A percentile compares a stretch with the other conserved stretches of the same genome.
phyloP scores from a whole-genome alignment of 1,284 basidiomycete species.

The Volvariella surrecta region DNA sequence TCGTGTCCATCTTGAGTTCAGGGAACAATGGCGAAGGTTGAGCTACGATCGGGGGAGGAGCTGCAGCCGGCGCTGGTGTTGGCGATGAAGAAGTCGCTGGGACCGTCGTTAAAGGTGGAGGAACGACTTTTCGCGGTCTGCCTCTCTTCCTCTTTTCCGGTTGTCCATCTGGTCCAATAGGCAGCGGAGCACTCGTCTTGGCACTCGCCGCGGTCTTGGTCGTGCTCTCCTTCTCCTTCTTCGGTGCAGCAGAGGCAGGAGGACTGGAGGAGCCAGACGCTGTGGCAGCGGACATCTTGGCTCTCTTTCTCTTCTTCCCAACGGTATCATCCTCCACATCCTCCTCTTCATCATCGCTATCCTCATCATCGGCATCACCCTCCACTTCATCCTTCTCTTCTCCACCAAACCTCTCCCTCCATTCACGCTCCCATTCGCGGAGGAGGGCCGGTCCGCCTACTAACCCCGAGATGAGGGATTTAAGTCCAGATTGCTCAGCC shows the following conservation, averaged over 20 bases:
- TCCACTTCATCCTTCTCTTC: slow-evolving; percentile 65
- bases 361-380: slow-evolving; percentile 46
- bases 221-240: slow-evolving; percentile 8
- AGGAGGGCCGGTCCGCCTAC: slow-evolving; percentile 64
- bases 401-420: slow-evolving; percentile 64
- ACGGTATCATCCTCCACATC: slow-evolving; percentile 30
- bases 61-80: background rate
- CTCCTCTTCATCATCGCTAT: slow-evolving; percentile 45
- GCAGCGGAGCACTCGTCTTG: slow-evolving; percentile 18
- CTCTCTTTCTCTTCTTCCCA: slow-evolving; percentile 48
- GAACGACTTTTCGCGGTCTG: slow-evolving; percentile 40
- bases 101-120: slow-evolving; percentile 14
- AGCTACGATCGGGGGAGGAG: background rate
- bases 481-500: slow-evolving; percentile 64
- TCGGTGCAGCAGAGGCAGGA: slow-evolving; percentile 16
- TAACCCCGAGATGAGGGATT: slow-evolving; percentile 54
- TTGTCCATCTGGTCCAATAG: slow-evolving; percentile 16
- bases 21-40: background rate
- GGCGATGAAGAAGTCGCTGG: no score
- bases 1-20: slow-evolving; percentile 7
- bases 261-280: no score
- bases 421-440: slow-evolving; percentile 67
- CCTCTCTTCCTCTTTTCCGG: slow-evolving; percentile 79
- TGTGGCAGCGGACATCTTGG: slow-evolving; percentile 27
- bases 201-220: slow-evolving; percentile 15